Conservation (phyloP, 2,329 filamentous ascomycete species). For the Cladosporium sp. region DNA sequence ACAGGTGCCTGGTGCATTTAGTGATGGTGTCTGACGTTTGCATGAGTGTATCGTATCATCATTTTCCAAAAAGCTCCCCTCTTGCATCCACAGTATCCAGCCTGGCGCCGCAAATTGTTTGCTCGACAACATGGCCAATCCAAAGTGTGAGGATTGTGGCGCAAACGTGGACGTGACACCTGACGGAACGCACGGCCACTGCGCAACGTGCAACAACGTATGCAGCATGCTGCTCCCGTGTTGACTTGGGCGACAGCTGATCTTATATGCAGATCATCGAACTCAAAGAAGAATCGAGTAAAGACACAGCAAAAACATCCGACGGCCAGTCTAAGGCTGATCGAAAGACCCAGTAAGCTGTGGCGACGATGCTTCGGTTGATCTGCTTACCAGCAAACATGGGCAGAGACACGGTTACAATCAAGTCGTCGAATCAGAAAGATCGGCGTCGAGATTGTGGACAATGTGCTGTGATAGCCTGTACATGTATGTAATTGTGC, state of each 20-base stretch:
- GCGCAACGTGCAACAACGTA: constrained; percentile 16
- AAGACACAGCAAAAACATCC: background rate
- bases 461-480: background rate
- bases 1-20: background rate
- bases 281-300: background rate
- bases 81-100: background rate
- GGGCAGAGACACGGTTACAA: background rate
- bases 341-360: background rate
- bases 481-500: background rate
- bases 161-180: constrained; percentile 9
- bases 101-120: constrained; percentile 6
- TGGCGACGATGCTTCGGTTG: background rate
- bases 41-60: background rate
- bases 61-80: background rate
- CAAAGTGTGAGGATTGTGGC: constrained; percentile 7
- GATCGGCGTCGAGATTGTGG: no score
- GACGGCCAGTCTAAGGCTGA: background rate
- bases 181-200: constrained; percentile 12
- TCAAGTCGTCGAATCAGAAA: no score
- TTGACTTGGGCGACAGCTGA: background rate
- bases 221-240: constrained; percentile 1
- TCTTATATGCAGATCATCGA: constrained; percentile 2
- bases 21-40: constrained; percentile 6
- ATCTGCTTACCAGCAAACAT: background rate
- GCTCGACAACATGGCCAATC: constrained; percentile 3